Evolutionary conservation across 2,329 filamentous ascomycete genomes (phyloP), one percentile per base, ranked within the genome.

Genomic region (Ceratocystis destructans): DNA sequence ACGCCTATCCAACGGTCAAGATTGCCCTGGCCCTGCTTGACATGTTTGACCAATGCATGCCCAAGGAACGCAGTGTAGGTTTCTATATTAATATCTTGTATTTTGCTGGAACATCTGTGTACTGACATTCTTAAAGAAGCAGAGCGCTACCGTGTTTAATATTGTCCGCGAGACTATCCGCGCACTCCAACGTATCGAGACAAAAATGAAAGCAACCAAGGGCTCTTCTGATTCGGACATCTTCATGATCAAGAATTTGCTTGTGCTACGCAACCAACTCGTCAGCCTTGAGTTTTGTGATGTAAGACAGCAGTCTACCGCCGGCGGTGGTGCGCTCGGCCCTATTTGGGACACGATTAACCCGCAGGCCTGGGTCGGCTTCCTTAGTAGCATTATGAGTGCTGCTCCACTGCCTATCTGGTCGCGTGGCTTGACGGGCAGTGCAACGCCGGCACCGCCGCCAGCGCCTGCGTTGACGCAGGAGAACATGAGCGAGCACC

Each of bases 231-330:
- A 97, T 73, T 83, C 88, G 0, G 89, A 96, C 70, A 82, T 99
- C 3, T 99, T 99, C 76, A 86, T 96, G 72, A 87, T 99, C 71
- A 94, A 93, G 71, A 96, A 99, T 73, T 82, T 99, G 1, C 87
- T 99, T 62, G 87, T 96, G 62, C 83, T 99, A 64, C 97, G 97
- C 76, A 95, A 96, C 73, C 90, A 96, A 74, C 88, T 99, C 64
- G 86, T 99, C 31, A 92, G 92, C 8, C 91, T 99, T 69, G 94
- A 99, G 76, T 96, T 99, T 70, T 92, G 83, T 64, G 83, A 86
- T 70, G 80, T 85, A 17, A 78, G 83, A 68, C 81, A 80, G 66
- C 78, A 82, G 57, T 74, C 75, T 4, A 46, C 50, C 17, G 10
- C 44, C 6, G 75, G 75, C 12, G 73, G 76, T 25, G 76, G 78